Base-by-base conservation (phyloP, 495 filamentous ascomycete species). In the Daldinia bambusicola region DNA sequence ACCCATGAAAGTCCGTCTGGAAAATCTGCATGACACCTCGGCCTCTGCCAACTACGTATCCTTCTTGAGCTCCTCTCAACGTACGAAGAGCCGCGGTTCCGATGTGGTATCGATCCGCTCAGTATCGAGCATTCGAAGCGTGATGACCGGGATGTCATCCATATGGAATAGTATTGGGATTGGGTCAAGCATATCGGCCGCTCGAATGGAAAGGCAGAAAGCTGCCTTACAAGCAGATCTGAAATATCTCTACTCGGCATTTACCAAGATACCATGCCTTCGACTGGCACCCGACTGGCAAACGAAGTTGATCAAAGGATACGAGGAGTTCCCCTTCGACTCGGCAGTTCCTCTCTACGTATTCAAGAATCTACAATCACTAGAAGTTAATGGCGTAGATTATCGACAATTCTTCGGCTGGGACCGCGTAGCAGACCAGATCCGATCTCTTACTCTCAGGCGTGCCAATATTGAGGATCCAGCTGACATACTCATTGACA, bases 301-400 rank as follows among this genome's bases (percentile, higher is more conserved):
- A 55, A 93, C 94, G 38, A 89, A 91, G 45, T 80, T 97, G 73
- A 97, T 99, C 69, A 86, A 89, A 65, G 95, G 94, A 34, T 98
- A 94, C 76, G 95, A 99, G 79, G 95, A 98, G 75, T 99, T 99
- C 75, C 95, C 95, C 3, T 97, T 99, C 78, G 95, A 99, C 77
- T 95, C 93, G 41, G 95, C 95, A n/a, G 95, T 99, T 30, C 95
- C 95, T 16, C 82, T 98, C 10, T 90, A 93, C 77, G 90, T 92
- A 30, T 98, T 99, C 86, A 98, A 99, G 83, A 99, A 98, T 74
- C 80, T 98, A 55, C 93, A 93, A 79, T 89, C 92, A 9, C 84
- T 99, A 71, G 95, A 98, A 80, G 93, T 99, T 48, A 93, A 89
- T 79, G 94, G 97, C 77, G 89, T 98, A 76, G 95, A 98, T 80